Evolutionary conservation across 2,329 filamentous ascomycete genomes (phyloP), one percentile per base, ranked within the genome.

Genomic region (Neofusicoccum kwambonambiense): DNA sequence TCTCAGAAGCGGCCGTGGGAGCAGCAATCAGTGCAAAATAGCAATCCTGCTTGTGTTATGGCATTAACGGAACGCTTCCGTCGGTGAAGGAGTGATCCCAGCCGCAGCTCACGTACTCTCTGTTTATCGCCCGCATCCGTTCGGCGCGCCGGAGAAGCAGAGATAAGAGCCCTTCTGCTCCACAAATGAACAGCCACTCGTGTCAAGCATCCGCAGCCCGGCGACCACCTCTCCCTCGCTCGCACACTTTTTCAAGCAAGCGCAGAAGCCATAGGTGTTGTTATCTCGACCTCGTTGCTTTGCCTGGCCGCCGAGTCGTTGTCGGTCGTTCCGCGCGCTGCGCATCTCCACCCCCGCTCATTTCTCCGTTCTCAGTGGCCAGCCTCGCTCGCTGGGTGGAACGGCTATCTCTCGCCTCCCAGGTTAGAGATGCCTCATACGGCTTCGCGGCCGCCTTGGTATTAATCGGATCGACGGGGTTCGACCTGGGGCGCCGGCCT

Each of bases 381-480:
- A 13, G 27, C 39, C 22, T n/a, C 37, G 8, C 5, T 13, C n/a
- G 15, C 41, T 22, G 15, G 45, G n/a, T n/a, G 19, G 17, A 58
- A 60, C 56, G 42, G 56, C 56, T 60, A 60, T 60, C 56, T 60
- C 56, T 60, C 56, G 56, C 56, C 56, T 60, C 41, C 41, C 42
- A 60, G 56, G 56, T 8, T 60, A 39, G 41, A 47, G 15, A 60
- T 60, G 4, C 56, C 56, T 9, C 6, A 60, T 60, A 17, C 56
- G 56, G 56, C 42, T 27, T 47, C 41, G 56, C 56, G 56, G 56
- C 56, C 56, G 56, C 44, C 56, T 37, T 47, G 56, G 56, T 47
- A 47, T 47, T 60, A 60, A 22, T 37, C 13, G 41, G 56, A 60
- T 60, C 56, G 56, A 60, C 56, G 42, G 42, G 27, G 41, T 57